These are phyloP conservation scores for Thelonectria discophora DNA, from an alignment of 2,329 filamentous ascomycete genomes.

Conservation along the genomic window DNA sequence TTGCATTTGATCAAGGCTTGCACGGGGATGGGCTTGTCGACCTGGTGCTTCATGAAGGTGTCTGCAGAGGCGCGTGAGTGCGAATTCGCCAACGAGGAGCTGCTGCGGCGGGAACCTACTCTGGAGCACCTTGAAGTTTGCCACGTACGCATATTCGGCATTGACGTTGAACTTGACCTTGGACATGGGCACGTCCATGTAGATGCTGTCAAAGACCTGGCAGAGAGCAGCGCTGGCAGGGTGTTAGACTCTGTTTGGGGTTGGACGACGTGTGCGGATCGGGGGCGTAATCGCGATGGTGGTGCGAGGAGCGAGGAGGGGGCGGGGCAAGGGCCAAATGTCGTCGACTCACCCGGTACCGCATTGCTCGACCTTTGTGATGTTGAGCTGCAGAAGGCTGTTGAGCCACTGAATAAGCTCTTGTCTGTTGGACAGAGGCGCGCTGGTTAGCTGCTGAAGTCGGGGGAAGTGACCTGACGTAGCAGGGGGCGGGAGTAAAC, in stretches of 20 bases:
- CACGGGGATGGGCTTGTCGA: constrained; percentile 92
- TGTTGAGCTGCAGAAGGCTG: constrained; percentile 95
- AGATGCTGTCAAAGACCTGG: constrained; percentile 99
- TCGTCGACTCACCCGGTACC: constrained; percentile 80
- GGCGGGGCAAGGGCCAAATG: constrained; percentile 42
- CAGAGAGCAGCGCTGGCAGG: constrained; percentile 83
- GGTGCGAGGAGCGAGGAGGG: constrained; percentile 39
- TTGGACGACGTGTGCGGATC: constrained; percentile 27
- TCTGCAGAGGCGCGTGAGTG: constrained; percentile 58
- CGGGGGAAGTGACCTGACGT: neutral
- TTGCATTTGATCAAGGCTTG: constrained; percentile 94
- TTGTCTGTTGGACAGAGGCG: constrained; percentile 71
- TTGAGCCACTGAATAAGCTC: constrained; percentile 97
- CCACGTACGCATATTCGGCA: constrained; percentile 94
- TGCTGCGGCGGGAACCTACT: constrained; percentile 64
- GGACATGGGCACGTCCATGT: constrained; percentile 92
- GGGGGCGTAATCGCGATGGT: constrained; percentile 24
- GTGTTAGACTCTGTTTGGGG: constrained; percentile 5
- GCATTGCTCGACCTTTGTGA: constrained; percentile 99
- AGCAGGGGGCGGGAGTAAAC: constrained; percentile 34
- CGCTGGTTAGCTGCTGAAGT: constrained; percentile 12
- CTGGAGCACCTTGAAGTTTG: constrained; percentile 98
- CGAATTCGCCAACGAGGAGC: neutral
- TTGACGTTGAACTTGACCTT: constrained; percentile 99
- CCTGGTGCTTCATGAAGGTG: constrained; percentile 82